Base-by-base conservation (phyloP, 2,329 filamentous ascomycete genomes). In the Neonectria ditissima region DNA sequence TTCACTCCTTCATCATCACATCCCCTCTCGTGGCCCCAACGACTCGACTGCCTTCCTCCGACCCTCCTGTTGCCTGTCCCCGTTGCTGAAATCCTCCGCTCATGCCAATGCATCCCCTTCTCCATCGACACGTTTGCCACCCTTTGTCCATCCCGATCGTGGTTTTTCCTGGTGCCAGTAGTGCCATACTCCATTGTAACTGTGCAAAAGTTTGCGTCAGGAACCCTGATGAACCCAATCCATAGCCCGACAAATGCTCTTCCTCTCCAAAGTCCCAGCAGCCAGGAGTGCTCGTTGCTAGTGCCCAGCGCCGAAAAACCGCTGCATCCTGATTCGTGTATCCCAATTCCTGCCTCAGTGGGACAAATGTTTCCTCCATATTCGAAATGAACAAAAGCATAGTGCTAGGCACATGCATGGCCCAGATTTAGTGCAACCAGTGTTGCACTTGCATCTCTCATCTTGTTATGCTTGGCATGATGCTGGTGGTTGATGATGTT, bases 1-100 rank as follows among this genome's bases (percentile, higher is more conserved):
- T 60, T 65, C 47, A 51, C 44, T 70, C 67, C 62, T 68, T 51
- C 70, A 73, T 62, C 70, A 70, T 71, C 68, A 53, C 22, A 18
- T 45, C 14, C 48, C 41, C 32, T 24, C 6, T 14, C 43, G 18
- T 6, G 10, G 5, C 26, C 34, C 43, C 18, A 37, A 13, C 6
- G 16, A 14, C 18, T 28, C 18, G 45, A 55, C 22, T 6, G 5
- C 20, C 14, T 45, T 28, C 28, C 53, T n/a, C 51, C 16, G 22
- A 53, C 5, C 41, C 37, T 22, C n/a, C 4, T 13, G 7, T 14
- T 32, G 16, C 26, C 16, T 26, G 22, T 47, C 16, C 16, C 4
- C 11, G 30, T 48, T 18, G 4, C n/a, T 11, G 24, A 10, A 9
- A 20, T 20, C 14, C 28, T 34, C 28, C 47, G 2, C 14, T n/a